A percentile compares a stretch with the other conserved stretches of the same genome.
phyloP scores from a whole-genome alignment of 306 rosid species.

The Medicago arabica region DNA sequence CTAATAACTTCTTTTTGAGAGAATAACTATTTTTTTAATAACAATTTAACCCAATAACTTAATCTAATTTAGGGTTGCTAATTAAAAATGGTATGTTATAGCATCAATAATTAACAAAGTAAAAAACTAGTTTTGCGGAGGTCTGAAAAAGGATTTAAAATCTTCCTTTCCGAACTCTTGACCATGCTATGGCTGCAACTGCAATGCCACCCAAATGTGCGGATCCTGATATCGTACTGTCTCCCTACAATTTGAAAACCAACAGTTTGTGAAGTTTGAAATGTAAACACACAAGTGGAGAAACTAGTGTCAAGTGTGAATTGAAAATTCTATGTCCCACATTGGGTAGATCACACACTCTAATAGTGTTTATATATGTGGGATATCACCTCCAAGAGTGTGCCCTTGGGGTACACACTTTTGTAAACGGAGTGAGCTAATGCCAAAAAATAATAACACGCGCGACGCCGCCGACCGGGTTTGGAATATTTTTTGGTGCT shows the following conservation, averaged over 20 bases:
- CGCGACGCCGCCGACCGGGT: too few relatives aligned
- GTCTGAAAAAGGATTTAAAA: slow-evolving; percentile 50
- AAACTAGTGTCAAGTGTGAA: too few relatives aligned
- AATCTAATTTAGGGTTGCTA: background rate
- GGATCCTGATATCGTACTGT: slow-evolving; percentile 70
- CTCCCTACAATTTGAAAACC: slow-evolving; percentile 59
- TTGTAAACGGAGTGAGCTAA: too few relatives aligned
- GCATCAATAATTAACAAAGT: slow-evolving; percentile 28
- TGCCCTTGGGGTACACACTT: too few relatives aligned
- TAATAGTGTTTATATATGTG: too few relatives aligned
- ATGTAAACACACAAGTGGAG: too few relatives aligned
- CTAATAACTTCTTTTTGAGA: background rate
- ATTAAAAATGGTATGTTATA: background rate
- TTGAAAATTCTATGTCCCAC: too few relatives aligned
- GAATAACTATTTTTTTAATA: background rate
- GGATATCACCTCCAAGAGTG: too few relatives aligned
- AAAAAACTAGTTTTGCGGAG: slow-evolving; percentile 14
- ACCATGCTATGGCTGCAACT: slow-evolving; percentile 90
- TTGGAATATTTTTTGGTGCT: too few relatives aligned
- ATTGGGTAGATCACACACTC: too few relatives aligned
- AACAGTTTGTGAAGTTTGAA: too few relatives aligned
- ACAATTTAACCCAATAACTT: background rate
- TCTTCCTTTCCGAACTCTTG: slow-evolving; percentile 70
- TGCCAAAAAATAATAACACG: too few relatives aligned
- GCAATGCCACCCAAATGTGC: slow-evolving; percentile 91